Evolutionary conservation across 352 stramenopile species (phyloP), one percentile per base, ranked within the genome.

Genomic region (Phytophthora pluvialis): DNA sequence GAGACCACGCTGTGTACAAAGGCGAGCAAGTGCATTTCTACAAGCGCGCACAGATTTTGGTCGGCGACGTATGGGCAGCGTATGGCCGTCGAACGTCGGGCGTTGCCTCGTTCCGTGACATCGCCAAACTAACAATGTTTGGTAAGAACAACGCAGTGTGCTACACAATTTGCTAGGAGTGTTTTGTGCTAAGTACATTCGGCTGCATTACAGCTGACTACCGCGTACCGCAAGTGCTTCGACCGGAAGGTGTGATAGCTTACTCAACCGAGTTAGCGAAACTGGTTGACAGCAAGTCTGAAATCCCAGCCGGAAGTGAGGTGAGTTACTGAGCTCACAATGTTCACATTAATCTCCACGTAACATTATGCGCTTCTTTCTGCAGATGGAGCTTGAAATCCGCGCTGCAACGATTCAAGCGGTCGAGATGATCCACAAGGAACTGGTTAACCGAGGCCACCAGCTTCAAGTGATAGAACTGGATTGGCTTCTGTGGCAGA

Each of bases 41-140:
- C 78, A 97, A 97, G 59, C 89, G 90, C 43, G 90, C 89, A 13
- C 90, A 97, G 62, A 97, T 97, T 61, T 69, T 97, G 16, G 85
- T 93, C 3, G 90, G 78, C 2, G 90, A 97, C 36, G 65, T 97
- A 7, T 97, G 90, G 90, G 89, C 81, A 28, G 90, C 90, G 33
- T 97, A 93, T 59, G 89, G 89, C 8, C 70, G 84, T 10, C 80
- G 69, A 44, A 71, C 60, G 12, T 63, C 56, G 2, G 75, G 75
- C 10, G 8, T 88, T 18, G 74, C 69, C 13, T 85, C 72, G n/a
- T 97, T 97, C 40, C 53, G 79, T 52, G 90, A 97, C 53, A 89
- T 96, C 28, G 80, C 65, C 47, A 79, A 92, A 21, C 73, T 97
- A 25, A 97, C 90, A 7, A 97, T 97, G 89, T 97, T 97, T 64